Conservation (phyloP, 805 yeast genomes). For the Suhomyces emberorum region DNA sequence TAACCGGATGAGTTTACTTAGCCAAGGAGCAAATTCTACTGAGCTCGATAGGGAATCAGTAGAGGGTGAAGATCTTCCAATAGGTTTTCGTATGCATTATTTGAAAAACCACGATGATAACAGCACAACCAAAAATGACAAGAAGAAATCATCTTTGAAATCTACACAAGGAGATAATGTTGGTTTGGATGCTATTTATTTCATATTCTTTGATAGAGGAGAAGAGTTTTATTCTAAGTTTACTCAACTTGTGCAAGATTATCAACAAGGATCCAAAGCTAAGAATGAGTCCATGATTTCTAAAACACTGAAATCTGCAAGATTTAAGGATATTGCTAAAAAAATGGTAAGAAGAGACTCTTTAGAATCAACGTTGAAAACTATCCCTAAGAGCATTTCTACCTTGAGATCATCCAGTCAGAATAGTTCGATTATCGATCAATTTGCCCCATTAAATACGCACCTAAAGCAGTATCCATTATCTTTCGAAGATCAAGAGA, state of each 20-base stretch:
- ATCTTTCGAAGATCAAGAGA: background rate
- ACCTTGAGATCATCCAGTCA: constrained; percentile 12
- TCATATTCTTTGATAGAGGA: constrained; percentile 62
- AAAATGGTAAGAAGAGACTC: constrained; percentile 8
- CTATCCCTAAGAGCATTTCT: constrained; percentile 11
- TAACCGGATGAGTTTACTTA: constrained; percentile 51
- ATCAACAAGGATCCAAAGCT: constrained; percentile 3
- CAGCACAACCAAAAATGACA: constrained; percentile 1
- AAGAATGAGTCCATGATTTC: constrained; percentile 3
- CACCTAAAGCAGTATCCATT: constrained; percentile 3
- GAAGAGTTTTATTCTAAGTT: constrained; percentile 40
- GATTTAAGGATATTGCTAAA: constrained; percentile 8
- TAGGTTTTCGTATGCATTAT: constrained; percentile 54
- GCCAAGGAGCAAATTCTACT: background rate
- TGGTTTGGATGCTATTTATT: constrained; percentile 59
- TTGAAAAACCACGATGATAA: constrained; percentile 19
- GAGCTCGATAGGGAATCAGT: constrained; percentile 6
- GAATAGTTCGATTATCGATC: constrained; percentile 13
- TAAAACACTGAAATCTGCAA: constrained; percentile 1
- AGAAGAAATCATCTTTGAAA: constrained; percentile 4
- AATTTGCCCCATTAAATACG: constrained; percentile 10
- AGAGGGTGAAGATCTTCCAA: constrained; percentile 39
- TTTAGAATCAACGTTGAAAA: background rate
- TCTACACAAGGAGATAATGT: background rate
- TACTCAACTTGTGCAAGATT: constrained; percentile 22